Evolutionary conservation across 2,329 filamentous ascomycete species (phyloP).

Genomic region (Aspergillus tanneri): DNA sequence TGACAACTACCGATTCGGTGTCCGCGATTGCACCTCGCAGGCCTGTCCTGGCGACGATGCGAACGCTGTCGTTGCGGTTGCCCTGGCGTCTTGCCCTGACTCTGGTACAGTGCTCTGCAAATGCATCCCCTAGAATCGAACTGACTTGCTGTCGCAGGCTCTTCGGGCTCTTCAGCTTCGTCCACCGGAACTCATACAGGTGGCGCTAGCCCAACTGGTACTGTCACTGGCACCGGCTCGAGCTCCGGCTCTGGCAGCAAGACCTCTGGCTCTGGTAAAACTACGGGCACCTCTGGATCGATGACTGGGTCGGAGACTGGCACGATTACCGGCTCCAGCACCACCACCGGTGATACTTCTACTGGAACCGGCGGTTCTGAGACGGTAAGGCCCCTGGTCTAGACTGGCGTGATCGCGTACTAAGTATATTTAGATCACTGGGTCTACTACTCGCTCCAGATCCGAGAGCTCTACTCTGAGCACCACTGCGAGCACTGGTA

Average conservation of each 20-base stretch:
- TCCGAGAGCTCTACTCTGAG: constrained; percentile 8
- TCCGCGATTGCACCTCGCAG: constrained; percentile 48
- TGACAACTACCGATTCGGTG: constrained; percentile 44
- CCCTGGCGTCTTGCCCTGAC: constrained; percentile 36
- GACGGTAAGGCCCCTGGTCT: neutral
- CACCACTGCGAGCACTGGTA: constrained; percentile 10
- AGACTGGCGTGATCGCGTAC: neutral
- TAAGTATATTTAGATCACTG: neutral
- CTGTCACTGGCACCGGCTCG: constrained; percentile 10
- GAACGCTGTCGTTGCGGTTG: constrained; percentile 32
- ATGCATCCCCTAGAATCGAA: neutral
- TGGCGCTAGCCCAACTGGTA: constrained; percentile 13
- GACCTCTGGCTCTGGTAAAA: constrained; percentile 14
- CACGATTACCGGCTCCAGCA: constrained; percentile 19
- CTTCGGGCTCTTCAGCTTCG: neutral
- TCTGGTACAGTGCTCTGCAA: constrained; percentile 17
- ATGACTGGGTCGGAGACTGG: constrained; percentile 18
- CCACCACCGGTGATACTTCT: no score
- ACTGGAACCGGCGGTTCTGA: constrained; percentile 14
- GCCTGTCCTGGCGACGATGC: constrained; percentile 44
- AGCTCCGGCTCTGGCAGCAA: constrained; percentile 23
- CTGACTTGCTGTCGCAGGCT: constrained; percentile 7
- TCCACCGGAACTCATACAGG: constrained; percentile 4
- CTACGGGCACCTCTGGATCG: no score
- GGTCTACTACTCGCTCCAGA: constrained; percentile 10